phyloP scores from a whole-genome alignment of 2,329 filamentous ascomycete genomes.

The Teratosphaeria zuluensis region DNA sequence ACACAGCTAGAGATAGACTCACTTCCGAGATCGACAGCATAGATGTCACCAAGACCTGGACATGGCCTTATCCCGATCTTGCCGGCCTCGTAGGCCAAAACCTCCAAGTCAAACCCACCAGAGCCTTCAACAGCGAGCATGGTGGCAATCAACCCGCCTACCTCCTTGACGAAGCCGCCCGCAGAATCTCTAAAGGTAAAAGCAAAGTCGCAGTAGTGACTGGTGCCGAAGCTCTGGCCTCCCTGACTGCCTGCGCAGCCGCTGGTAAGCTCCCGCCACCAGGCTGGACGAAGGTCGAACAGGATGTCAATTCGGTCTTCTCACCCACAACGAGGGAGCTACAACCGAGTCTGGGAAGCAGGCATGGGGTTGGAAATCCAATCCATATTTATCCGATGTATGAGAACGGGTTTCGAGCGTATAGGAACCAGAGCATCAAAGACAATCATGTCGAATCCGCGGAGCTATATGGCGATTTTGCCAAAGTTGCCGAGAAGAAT shows the following conservation, averaged over 20 bases:
- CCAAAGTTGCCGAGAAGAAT: slow-evolving; percentile 45
- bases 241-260: slow-evolving; percentile 39
- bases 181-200: slow-evolving; percentile 45
- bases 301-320: slow-evolving; percentile 40
- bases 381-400: slow-evolving; percentile 61
- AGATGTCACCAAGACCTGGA: slow-evolving; percentile 54
- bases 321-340: slow-evolving; percentile 41
- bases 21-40: slow-evolving; percentile 47
- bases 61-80: slow-evolving; percentile 54
- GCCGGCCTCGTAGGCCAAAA: slow-evolving; percentile 44
- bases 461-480: slow-evolving; percentile 51
- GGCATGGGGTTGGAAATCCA: slow-evolving; percentile 51
- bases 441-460: slow-evolving; percentile 53
- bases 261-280: slow-evolving; percentile 47
- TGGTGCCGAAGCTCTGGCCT: slow-evolving; percentile 57
- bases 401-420: slow-evolving; percentile 53
- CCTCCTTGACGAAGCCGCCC: slow-evolving; percentile 54
- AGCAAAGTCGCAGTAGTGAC: slow-evolving; percentile 49
- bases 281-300: slow-evolving; percentile 46
- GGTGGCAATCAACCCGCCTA: slow-evolving; percentile 55
- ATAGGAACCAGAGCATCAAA: slow-evolving; percentile 42
- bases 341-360: slow-evolving; percentile 35
- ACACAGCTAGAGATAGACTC: slow-evolving; percentile 24
- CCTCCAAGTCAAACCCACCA: slow-evolving; percentile 39
- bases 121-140: slow-evolving; percentile 46